These are phyloP conservation scores for Magnolia kwangsiensis DNA, from an alignment of 164 flowering plant species.

Conservation along the genomic window DNA sequence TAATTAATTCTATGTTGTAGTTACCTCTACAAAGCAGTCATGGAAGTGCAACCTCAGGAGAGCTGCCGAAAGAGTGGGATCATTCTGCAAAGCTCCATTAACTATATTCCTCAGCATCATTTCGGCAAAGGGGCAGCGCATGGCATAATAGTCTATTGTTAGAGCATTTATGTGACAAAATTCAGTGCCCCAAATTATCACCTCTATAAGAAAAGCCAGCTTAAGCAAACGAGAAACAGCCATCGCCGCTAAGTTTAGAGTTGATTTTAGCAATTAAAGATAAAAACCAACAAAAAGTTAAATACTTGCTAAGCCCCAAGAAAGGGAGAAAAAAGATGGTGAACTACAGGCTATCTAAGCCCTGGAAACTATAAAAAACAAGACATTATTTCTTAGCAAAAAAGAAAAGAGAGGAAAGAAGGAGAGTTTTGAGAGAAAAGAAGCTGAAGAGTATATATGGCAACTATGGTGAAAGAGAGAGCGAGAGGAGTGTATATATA, in stretches of 20 bases:
- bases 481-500: conserved; percentile 2
- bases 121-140: conserved; percentile 68
- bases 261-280: not conserved
- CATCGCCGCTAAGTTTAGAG: conserved; percentile 1
- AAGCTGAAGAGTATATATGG: too few relatives aligned
- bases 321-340: not conserved
- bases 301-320: not conserved
- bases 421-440: not conserved
- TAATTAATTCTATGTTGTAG: too few relatives aligned
- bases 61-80: conserved; percentile 71
- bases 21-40: conserved; percentile 71
- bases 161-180: conserved; percentile 33
- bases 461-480: not conserved
- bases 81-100: conserved; percentile 43
- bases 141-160: conserved; percentile 55
- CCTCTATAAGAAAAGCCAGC: conserved; percentile 14
- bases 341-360: not conserved
- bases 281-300: not conserved
- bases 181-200: conserved; percentile 19
- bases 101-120: conserved; percentile 51
- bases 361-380: not conserved
- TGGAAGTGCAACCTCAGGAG: conserved; percentile 85
- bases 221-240: conserved; percentile 11
- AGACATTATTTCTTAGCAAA: not conserved
- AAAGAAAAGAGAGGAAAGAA: not conserved